Conservation (phyloP, 176 grass and related monocot species). For the Chloris gayana region DNA sequence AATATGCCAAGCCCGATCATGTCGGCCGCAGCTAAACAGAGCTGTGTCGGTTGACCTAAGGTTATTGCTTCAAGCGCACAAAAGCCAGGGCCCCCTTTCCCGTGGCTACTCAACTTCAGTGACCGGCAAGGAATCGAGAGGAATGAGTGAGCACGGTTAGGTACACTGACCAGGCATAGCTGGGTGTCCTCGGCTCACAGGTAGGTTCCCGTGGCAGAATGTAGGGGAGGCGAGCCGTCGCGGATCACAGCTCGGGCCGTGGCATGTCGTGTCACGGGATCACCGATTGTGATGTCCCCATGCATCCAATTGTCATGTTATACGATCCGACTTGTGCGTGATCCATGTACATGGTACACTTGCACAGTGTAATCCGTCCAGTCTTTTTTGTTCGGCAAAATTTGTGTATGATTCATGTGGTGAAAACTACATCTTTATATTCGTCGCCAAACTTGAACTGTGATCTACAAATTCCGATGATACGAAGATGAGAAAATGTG, state of each 20-base stretch:
- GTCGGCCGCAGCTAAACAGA: background rate
- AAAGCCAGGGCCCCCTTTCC: slow-evolving; percentile 33
- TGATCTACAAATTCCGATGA: background rate
- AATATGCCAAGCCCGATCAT: background rate
- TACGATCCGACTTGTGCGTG: background rate
- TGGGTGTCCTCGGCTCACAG: background rate
- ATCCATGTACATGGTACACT: background rate
- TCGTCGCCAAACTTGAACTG: background rate
- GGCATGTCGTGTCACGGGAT: slow-evolving; percentile 21
- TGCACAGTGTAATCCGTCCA: background rate
- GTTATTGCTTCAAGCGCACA: slow-evolving; percentile 46
- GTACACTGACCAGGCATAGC: slow-evolving; percentile 37
- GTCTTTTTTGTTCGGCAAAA: background rate
- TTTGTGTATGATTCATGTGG: background rate
- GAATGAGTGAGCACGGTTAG: slow-evolving; percentile 30
- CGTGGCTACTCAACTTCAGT: slow-evolving; percentile 42
- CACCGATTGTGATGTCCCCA: background rate
- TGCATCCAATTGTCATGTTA: background rate
- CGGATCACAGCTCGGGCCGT: background rate
- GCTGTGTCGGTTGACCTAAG: slow-evolving; percentile 2
- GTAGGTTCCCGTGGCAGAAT: background rate
- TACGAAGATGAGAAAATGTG: background rate
- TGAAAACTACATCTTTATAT: background rate
- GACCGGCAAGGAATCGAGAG: slow-evolving; percentile 12
- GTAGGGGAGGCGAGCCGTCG: slow-evolving; percentile 26